Base-by-base conservation (phyloP, 768 basidiomycete genomes). In the Russula vinacea region DNA sequence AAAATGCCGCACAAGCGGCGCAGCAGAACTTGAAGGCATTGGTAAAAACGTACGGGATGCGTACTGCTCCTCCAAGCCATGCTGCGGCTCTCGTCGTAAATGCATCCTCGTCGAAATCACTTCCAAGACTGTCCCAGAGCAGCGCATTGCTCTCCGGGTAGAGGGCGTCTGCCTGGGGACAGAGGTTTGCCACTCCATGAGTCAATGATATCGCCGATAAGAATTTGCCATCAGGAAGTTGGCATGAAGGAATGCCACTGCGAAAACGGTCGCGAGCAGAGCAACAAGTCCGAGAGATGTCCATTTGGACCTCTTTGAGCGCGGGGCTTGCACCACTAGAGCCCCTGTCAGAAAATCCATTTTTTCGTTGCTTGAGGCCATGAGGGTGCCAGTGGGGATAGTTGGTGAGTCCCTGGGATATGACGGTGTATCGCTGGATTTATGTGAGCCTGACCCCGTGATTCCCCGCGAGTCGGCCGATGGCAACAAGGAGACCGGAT, bases 11-110 rank as follows among this genome's bases (percentile, higher is more conserved):
- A 35, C 35, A n/a, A n/a, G n/a, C n/a, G n/a, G n/a, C n/a, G n/a
- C n/a, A 7, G 10, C 8, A 35, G 35, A n/a, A n/a, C n/a, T n/a
- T n/a, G n/a, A 35, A 35, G 35, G 35, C 35, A 3, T 35, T 10
- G 8, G 10, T 35, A 35, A 8, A 35, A 35, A 35, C 35, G 35
- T 35, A 35, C 35, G 35, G 35, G 10, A 47, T 22, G 56, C 71
- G 72, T 22, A 81, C 73, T 9, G 80, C 76, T 35, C 75, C 75
- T 17, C 72, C 73, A 39, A 80, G 74, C 76, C 74, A 79, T 17
- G 75, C 71, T 9, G 76, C 71, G 1, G 77, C 78, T 42, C 71
- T 70, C 29, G 33, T 47, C 57, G 73, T 72, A 70, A 81, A 82
- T 10, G 32, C 68, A 9, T 75, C 70, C 8, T 75, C 74, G 37